A percentile compares a stretch with the other conserved stretches of the same genome.
phyloP scores from a whole-genome alignment of 371 early-diverging fungal genomes.

The Syncephalastrum monosporum region DNA sequence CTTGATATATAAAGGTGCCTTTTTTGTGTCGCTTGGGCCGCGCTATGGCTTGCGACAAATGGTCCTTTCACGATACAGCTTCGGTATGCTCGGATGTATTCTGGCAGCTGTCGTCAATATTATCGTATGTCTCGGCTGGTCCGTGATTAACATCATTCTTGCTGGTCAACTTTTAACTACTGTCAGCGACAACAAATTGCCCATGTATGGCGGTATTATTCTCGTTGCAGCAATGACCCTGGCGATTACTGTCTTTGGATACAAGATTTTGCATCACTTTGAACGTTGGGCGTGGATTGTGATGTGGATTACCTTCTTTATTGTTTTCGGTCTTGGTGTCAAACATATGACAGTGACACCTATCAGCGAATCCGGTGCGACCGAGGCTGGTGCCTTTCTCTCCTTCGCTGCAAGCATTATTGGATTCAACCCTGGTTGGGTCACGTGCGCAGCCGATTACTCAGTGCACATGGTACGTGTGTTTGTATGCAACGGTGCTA shows the following conservation, averaged over 20 bases:
- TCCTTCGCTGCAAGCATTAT: constrained; percentile 16
- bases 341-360: constrained; percentile 6
- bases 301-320: constrained; percentile 26
- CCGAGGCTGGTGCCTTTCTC: constrained; percentile 2
- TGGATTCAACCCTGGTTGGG: constrained; percentile 33
- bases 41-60: constrained; percentile 16
- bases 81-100: constrained; percentile 5
- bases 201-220: constrained; percentile 5
- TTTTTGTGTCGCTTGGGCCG: constrained; percentile 14
- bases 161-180: constrained; percentile 2
- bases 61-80: constrained; percentile 14
- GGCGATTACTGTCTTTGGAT: constrained; percentile 30
- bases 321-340: constrained; percentile 16
- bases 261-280: constrained; percentile 25
- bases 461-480: constrained; percentile 20
- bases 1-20: constrained; percentile 7
- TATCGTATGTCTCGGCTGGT: constrained; percentile 7
- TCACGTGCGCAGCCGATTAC: constrained; percentile 31
- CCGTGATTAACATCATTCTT: constrained; percentile 1
- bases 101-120: constrained; percentile 7
- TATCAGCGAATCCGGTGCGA: neutral
- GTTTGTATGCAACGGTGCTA: no score
- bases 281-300: constrained; percentile 31
- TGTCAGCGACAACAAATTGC: neutral
- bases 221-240: constrained; percentile 14